Percentiles rank a stretch among this genome's conserved stretches.
Evolutionary conservation across 129 eudicot species (phyloP).

Genomic region (Artemisia argyi): DNA sequence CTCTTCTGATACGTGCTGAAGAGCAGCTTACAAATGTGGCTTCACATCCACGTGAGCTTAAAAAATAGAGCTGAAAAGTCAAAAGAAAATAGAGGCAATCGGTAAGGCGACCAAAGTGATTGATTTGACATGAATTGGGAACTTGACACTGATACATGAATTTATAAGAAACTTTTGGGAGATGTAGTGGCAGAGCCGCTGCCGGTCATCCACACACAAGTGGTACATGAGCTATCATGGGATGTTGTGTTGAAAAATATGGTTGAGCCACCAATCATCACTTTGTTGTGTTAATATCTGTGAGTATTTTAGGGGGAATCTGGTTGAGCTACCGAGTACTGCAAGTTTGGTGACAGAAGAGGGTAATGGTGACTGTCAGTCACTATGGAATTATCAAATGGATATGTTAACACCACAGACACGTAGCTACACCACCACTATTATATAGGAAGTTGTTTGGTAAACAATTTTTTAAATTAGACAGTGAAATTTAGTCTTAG

Average conservation of each 20-base stretch:
- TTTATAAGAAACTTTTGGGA: constrained; percentile 16
- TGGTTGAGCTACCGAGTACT: background rate
- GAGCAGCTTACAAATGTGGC: background rate
- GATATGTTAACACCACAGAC: constrained; percentile 19
- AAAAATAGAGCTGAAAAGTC: no score
- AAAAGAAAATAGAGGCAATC: no score
- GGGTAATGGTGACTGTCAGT: background rate
- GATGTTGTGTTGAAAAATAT: constrained; percentile 15
- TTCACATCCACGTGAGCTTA: no score
- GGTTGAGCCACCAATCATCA: constrained; percentile 9
- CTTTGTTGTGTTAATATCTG: constrained; percentile 15
- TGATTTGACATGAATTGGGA: constrained; percentile 24
- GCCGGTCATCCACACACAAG: no score
- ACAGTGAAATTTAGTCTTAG: background rate
- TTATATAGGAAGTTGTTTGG: constrained; percentile 31
- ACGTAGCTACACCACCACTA: constrained; percentile 24
- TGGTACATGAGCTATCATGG: constrained; percentile 9
- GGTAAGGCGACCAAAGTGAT: background rate
- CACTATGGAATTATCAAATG: constrained; percentile 23
- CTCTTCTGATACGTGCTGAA: constrained; percentile 34
- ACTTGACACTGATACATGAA: constrained; percentile 7
- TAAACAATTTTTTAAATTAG: background rate
- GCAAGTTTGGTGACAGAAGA: constrained; percentile 12
- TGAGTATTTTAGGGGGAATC: constrained; percentile 18
- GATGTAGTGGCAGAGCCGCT: background rate